phyloP scores from a whole-genome alignment of 805 yeast species.

The Lipomyces kockii region DNA sequence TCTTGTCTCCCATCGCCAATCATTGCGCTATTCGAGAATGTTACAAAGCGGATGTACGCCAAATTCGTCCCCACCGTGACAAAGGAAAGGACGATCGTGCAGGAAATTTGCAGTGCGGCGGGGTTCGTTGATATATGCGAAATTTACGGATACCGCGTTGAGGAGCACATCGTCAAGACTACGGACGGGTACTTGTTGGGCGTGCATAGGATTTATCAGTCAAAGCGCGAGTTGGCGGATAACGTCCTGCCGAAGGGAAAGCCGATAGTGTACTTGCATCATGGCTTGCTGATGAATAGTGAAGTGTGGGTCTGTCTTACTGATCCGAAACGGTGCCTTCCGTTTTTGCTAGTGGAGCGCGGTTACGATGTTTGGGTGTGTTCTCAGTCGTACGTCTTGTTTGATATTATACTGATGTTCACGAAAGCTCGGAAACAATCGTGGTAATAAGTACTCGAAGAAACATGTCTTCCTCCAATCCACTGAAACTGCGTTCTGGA shows the following conservation, averaged over 20 bases:
- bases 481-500: slow-evolving; percentile 69
- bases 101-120: slow-evolving; percentile 52
- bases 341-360: slow-evolving; percentile 72
- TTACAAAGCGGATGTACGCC: slow-evolving; percentile 30
- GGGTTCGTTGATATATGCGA: slow-evolving; percentile 68
- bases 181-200: slow-evolving; percentile 23
- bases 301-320: slow-evolving; percentile 73
- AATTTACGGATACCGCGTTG: slow-evolving; percentile 69
- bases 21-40: slow-evolving; percentile 38
- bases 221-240: slow-evolving; percentile 23
- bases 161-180: slow-evolving; percentile 60
- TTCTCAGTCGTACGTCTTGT: background rate
- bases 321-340: slow-evolving; percentile 60
- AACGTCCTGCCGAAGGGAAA: slow-evolving; percentile 10
- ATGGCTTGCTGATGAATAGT: slow-evolving; percentile 86
- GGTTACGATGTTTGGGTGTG: slow-evolving; percentile 75
- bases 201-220: slow-evolving; percentile 46
- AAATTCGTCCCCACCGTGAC: slow-evolving; percentile 18
- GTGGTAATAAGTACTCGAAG: slow-evolving; percentile 90
- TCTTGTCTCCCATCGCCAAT: slow-evolving; percentile 41
- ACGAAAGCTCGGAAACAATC: slow-evolving; percentile 85
- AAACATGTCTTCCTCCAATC: slow-evolving; percentile 64
- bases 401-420: background rate
- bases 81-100: slow-evolving; percentile 38
- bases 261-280: slow-evolving; percentile 79